Conservation (phyloP, 441 rosid genomes). For the Populus hybrid region DNA sequence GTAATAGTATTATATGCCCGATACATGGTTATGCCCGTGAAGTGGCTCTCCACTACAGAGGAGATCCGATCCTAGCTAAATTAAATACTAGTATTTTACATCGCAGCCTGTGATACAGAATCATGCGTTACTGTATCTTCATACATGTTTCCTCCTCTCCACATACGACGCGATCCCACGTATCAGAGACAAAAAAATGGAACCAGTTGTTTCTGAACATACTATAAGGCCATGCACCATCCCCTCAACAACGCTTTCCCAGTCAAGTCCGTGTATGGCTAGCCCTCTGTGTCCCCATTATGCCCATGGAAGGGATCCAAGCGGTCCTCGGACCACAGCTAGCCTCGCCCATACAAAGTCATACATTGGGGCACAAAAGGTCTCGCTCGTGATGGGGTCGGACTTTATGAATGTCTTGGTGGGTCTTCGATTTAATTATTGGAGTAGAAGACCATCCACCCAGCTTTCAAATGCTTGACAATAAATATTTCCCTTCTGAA, state of each 20-base stretch:
- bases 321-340: slow-evolving; percentile 1
- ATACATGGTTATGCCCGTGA: not conserved
- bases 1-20: too few species aligned
- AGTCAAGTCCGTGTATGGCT: not conserved
- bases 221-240: too few species aligned
- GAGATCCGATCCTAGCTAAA: slow-evolving; percentile 4
- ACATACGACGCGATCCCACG: slow-evolving; percentile 1
- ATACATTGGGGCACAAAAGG: not conserved
- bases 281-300: not conserved
- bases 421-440: slow-evolving; percentile 1
- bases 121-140: not conserved
- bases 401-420: slow-evolving; percentile 9
- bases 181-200: slow-evolving; percentile 14
- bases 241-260: not conserved
- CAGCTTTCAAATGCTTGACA: not conserved
- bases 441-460: not conserved
- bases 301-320: not conserved
- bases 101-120: not conserved
- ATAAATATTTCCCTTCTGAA: not conserved
- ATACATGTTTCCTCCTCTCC: not conserved
- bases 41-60: slow-evolving; percentile 6
- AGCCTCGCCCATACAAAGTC: slow-evolving; percentile 4
- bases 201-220: not conserved
- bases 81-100: too few species aligned
- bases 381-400: not conserved